Conservation (phyloP, 2,329 filamentous ascomycete genomes). For the Elsinoe perseae region DNA sequence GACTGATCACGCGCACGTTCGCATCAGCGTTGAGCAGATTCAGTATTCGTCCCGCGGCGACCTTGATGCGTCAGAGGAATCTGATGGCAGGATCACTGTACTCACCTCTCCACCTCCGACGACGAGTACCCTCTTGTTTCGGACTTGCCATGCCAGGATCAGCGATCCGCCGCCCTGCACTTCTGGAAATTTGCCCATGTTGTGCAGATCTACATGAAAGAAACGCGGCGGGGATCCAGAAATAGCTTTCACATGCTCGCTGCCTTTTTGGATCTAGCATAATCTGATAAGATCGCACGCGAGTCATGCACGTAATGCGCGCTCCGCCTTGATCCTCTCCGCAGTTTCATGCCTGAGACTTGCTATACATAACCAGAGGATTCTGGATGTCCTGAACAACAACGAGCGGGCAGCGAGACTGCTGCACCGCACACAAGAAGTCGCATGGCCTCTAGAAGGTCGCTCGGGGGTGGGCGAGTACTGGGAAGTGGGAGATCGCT, state of each 20-base stretch:
- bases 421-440: slow-evolving; percentile 10
- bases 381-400: slow-evolving; percentile 3
- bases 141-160: slow-evolving; percentile 93
- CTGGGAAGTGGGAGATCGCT: slow-evolving; percentile 79
- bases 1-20: slow-evolving; percentile 76
- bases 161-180: slow-evolving; percentile 87
- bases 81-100: slow-evolving; percentile 8
- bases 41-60: slow-evolving; percentile 88
- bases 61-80: slow-evolving; percentile 46
- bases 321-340: slow-evolving; percentile 1
- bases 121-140: slow-evolving; percentile 80
- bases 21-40: slow-evolving; percentile 94
- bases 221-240: slow-evolving; percentile 5
- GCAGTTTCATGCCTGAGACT: background rate
- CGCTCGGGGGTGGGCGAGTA: slow-evolving; percentile 81
- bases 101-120: slow-evolving; percentile 87
- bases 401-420: slow-evolving; percentile 12
- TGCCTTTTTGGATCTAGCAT: background rate
- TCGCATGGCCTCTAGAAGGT: slow-evolving; percentile 70
- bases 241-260: slow-evolving; percentile 14
- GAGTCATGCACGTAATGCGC: slow-evolving; percentile 1
- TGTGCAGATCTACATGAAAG: background rate
- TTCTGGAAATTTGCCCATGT: slow-evolving; percentile 58
- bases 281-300: slow-evolving; percentile 1
- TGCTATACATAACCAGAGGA: background rate